phyloP scores from a whole-genome alignment of 495 filamentous ascomycete genomes.

The Penicillium manginii region DNA sequence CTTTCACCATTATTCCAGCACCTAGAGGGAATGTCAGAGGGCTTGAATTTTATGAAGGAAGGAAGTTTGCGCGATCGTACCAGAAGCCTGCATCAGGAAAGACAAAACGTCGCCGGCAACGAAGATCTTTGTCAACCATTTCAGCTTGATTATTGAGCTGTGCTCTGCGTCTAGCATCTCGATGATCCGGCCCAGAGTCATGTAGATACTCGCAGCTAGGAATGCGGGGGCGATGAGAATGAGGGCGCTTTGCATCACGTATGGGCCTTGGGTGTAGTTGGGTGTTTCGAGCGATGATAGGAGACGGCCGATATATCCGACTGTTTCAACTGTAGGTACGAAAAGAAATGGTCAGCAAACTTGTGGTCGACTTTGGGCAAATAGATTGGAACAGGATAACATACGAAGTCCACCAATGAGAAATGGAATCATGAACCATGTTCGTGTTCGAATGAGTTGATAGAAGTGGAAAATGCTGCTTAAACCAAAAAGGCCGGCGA shows the following conservation, averaged over 20 bases:
- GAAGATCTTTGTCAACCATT: slow-evolving; percentile 53
- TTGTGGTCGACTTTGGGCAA: background rate
- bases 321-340: slow-evolving; percentile 35
- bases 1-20: slow-evolving; percentile 39
- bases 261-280: slow-evolving; percentile 41
- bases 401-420: slow-evolving; percentile 56
- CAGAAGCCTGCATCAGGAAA: slow-evolving; percentile 47
- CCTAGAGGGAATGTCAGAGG: slow-evolving; percentile 20
- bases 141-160: slow-evolving; percentile 40
- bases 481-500: slow-evolving; percentile 51
- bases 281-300: slow-evolving; percentile 35
- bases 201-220: slow-evolving; percentile 60
- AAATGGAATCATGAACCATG: slow-evolving; percentile 62
- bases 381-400: slow-evolving; percentile 15
- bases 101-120: slow-evolving; percentile 43
- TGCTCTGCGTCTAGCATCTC: slow-evolving; percentile 43
- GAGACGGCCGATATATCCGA: slow-evolving; percentile 45
- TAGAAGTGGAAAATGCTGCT: slow-evolving; percentile 47
- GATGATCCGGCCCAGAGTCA: slow-evolving; percentile 58
- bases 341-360: background rate
- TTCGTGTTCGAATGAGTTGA: slow-evolving; percentile 45
- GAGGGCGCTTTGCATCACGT: slow-evolving; percentile 55
- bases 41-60: background rate
- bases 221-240: slow-evolving; percentile 56
- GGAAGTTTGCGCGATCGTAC: slow-evolving; percentile 5